Base-by-base conservation (phyloP, 2,329 filamentous ascomycete species). In the Alternaria gansuensis region DNA sequence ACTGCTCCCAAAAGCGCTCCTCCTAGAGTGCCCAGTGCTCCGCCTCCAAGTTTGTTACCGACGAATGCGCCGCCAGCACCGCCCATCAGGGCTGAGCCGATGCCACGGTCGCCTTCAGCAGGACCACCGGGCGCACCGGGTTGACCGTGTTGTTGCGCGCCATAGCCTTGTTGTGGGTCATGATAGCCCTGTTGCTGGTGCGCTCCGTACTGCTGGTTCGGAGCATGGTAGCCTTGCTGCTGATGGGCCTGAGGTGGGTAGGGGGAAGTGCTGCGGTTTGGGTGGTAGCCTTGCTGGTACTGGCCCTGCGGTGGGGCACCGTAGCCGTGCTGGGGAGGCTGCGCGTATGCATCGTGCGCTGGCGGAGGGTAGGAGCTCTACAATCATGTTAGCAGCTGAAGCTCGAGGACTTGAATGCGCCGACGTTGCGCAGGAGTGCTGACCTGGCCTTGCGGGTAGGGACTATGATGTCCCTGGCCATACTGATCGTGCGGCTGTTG, bases 51-150 rank as follows among this genome's bases (percentile, higher is more conserved):
- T 64, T 84, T 81, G 73, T 85, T 82, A 0, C 83, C 84, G 0
- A 84, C 78, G 67, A 81, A 85, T 7, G 82, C 84, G n/a, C 83
- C 85, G 1, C 79, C 83, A 17, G 81, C 83, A 52, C 83, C 82
- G 23, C 84, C 85, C 1, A 84, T 64, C 26, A 87, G 67, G 3
- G 84, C 82, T 1, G 84, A 82, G 4, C 83, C 84, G 17, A 87
- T 79, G 33, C 85, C 85, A 46, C 84, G 82, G n/a, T 87, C 85
- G 63, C 82, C 84, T 39, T 76, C 78, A 36, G 66, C 72, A 44
- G 73, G 66, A 23, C 71, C 74, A 6, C 71, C 75, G 31, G 74
- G 74, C 3, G 60, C 65, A 29, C 68, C 69, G 21, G 65, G 64
- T 57, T 78, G 75, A 37, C 84, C 83, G 68, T 81, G 81, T 60